Percentiles rank a stretch among this genome's conserved stretches.
Conservation (phyloP, 768 basidiomycete species). For the Rhizopogon vesiculosus region DNA sequence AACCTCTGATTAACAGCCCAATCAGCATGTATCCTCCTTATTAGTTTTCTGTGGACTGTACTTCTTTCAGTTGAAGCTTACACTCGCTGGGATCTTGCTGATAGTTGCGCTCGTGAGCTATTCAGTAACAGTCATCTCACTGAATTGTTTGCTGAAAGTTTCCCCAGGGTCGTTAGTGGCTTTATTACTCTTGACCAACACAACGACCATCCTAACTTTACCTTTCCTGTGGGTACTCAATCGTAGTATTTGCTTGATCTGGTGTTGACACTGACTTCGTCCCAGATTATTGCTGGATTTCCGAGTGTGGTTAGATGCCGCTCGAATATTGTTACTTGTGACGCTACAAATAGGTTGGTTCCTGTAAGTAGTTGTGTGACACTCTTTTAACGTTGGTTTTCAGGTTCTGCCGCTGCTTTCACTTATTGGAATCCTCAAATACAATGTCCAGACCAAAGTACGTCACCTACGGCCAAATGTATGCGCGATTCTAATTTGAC, state of each 20-base stretch:
- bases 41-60: conserved; percentile 45
- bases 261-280: neutral
- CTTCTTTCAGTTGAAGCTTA: conserved; percentile 43
- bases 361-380: neutral
- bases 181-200: conserved; percentile 38
- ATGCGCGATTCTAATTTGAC: neutral
- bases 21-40: conserved; percentile 37
- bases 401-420: conserved; percentile 42
- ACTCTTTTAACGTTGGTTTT: neutral
- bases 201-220: conserved; percentile 34
- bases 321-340: conserved; percentile 43
- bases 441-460: conserved; percentile 40
- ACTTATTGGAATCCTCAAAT: conserved; percentile 38
- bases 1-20: neutral
- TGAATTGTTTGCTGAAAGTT: neutral
- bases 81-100: conserved; percentile 41
- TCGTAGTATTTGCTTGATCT: neutral
- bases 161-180: conserved; percentile 40
- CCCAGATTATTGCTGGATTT: conserved; percentile 43
- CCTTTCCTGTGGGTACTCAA: conserved; percentile 36
- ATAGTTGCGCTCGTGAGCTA: conserved; percentile 40
- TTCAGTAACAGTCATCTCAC: neutral
- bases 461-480: conserved; percentile 4
- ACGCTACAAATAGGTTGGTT: conserved; percentile 42
- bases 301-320: conserved; percentile 49